Conservation (phyloP, 805 yeast species). For the Zygoascus flipseniorum region DNA sequence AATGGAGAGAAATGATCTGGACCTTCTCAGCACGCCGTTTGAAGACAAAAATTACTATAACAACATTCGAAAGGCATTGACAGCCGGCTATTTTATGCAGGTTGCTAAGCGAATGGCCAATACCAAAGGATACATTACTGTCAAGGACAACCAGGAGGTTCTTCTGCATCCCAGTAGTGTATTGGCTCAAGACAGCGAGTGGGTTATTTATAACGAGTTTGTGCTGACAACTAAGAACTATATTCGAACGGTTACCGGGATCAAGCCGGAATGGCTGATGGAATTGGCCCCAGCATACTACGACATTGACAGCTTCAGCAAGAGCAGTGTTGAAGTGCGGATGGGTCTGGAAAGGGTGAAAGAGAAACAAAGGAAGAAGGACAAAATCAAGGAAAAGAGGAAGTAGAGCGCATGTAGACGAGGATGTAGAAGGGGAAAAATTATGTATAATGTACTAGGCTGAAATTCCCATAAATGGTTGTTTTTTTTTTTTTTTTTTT, state of each 20-base stretch:
- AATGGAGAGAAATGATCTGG: slow-evolving; percentile 75
- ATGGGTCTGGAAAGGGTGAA: slow-evolving; percentile 57
- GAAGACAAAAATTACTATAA: slow-evolving; percentile 60
- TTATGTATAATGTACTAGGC: too few species aligned
- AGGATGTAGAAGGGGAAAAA: too few species aligned
- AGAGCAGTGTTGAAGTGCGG: slow-evolving; percentile 67
- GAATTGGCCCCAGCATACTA: slow-evolving; percentile 71
- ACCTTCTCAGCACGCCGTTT: slow-evolving; percentile 57
- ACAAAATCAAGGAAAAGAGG: slow-evolving; percentile 1
- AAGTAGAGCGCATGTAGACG: not conserved
- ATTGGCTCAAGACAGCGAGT: slow-evolving; percentile 78
- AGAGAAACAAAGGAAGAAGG: slow-evolving; percentile 30
- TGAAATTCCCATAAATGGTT: not conserved
- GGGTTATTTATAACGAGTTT: slow-evolving; percentile 92
- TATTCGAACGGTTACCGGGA: slow-evolving; percentile 85
- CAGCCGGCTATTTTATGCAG: slow-evolving; percentile 97
- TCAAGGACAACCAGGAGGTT: slow-evolving; percentile 94
- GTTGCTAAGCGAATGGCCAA: slow-evolving; percentile 83
- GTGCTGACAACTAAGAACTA: slow-evolving; percentile 90
- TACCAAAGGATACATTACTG: slow-evolving; percentile 57
- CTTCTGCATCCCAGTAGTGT: slow-evolving; percentile 90
- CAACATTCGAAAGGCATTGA: slow-evolving; percentile 75
- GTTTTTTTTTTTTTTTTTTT: not conserved
- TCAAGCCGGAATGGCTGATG: slow-evolving; percentile 87
- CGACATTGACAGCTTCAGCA: slow-evolving; percentile 50